These are phyloP conservation scores for Trichoderma simmonsii DNA, from an alignment of 2,329 filamentous ascomycete species.

Conservation along the genomic window DNA sequence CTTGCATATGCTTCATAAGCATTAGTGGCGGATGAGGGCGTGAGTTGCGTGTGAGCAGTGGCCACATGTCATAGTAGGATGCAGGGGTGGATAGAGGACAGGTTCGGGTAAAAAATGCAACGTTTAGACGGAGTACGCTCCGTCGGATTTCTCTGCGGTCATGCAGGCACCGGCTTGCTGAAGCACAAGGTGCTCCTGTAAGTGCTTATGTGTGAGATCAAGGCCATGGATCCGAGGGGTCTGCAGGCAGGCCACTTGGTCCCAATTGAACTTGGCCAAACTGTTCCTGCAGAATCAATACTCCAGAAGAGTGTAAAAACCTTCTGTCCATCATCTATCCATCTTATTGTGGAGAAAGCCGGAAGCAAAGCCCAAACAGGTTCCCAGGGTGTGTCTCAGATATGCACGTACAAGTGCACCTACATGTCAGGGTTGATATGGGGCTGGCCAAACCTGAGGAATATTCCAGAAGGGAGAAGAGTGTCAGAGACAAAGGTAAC, in stretches of 20 bases:
- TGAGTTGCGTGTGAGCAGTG: not conserved
- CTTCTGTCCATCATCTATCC: not conserved
- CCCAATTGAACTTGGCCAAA: not conserved
- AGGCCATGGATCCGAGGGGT: not conserved
- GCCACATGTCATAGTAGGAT: not conserved
- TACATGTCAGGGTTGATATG: not conserved
- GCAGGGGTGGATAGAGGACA: not conserved
- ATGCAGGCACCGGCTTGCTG: not conserved
- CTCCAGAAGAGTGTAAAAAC: not conserved
- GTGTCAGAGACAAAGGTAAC: not conserved
- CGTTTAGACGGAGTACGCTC: not conserved
- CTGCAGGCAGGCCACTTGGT: not conserved
- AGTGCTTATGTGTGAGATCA: not conserved
- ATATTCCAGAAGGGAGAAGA: not conserved
- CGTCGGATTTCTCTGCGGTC: not conserved
- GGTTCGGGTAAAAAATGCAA: not conserved
- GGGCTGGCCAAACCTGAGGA: not conserved
- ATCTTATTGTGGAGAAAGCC: not conserved
- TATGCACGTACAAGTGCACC: not conserved
- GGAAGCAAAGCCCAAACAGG: not conserved
- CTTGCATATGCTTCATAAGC: not conserved
- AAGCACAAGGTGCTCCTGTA: not conserved
- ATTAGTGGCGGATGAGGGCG: not conserved
- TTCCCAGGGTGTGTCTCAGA: not conserved
- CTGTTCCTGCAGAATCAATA: not conserved